Evolutionary conservation across 2,329 filamentous ascomycete genomes (phyloP), one percentile per base, ranked within the genome.

Genomic region (Bimuria novae-zelandiae): DNA sequence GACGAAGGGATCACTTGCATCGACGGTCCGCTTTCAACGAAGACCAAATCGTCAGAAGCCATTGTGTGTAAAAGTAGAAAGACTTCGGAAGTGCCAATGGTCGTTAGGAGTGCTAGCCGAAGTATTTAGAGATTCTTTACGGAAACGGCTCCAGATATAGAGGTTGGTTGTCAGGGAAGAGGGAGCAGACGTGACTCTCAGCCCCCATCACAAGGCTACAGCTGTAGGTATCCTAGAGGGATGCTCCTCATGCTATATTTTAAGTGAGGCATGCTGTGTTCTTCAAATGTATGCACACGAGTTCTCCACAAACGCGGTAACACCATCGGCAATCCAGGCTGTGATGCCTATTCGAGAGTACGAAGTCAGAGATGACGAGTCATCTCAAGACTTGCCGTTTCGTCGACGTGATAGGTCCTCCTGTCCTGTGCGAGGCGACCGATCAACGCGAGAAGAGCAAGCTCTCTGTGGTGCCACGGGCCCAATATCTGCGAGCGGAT

Each of bases 21-120:
- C 14, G 52, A 52, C 2, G 59, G 51, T 5, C 51, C 52, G 22
- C 37, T 40, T 17, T 58, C 59, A 1, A 62, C 33, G 6, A 60
- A 48, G 3, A 62, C 59, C 12, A 62, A 33, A 14, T 62, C 59
- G 3, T 57, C 59, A 2, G 29, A 27, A 29, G 51, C 53, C 56
- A 56, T 59, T 4, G 25, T 21, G 19, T 3, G 23, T 29, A 14
- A 25, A 4, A 21, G 16, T n/a, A 7, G 16, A 22, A 25, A 19
- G 17, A 22, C 3, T n/a, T 23, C 40, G 19, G 5, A 51, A 23
- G 32, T 37, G 16, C 23, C 8, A 14, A 10, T 7, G 30, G 21
- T 33, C 2, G 30, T 25, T 11, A 21, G 12, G 19, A 36, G 22
- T 5, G 22, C 16, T 4, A 32, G 39, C 11, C 21, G 10, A 32